Evolutionary conservation across 257 asterid genomes (phyloP).

Genomic region (Plantago elongata): DNA sequence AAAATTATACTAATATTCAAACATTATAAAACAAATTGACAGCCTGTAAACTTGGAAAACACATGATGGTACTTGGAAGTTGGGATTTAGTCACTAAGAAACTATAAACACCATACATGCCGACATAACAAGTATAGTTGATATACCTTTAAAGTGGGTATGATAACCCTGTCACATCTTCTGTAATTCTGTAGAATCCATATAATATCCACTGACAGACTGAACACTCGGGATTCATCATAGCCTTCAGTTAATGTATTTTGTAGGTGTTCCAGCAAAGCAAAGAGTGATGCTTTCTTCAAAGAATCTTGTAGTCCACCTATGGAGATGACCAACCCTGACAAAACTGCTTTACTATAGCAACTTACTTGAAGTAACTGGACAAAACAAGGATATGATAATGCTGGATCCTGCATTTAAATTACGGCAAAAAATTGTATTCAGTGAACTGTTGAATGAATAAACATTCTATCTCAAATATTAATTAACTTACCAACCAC

Average conservation of each 20-base stretch:
- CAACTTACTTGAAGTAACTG: constrained; percentile 62
- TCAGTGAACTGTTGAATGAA: constrained; percentile 16
- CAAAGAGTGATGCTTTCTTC: constrained; percentile 66
- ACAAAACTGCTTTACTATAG: constrained; percentile 64
- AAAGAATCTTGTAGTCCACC: constrained; percentile 96
- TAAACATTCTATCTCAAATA: constrained; percentile 3
- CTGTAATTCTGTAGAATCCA: constrained; percentile 72
- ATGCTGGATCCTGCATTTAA: constrained; percentile 65
- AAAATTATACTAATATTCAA: too few relatives aligned
- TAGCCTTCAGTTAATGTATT: constrained; percentile 36
- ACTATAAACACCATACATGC: not conserved
- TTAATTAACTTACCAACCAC: constrained; percentile 69
- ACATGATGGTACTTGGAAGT: too few relatives aligned
- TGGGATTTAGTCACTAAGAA: not conserved
- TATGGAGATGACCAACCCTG: constrained; percentile 79
- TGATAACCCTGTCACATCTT: constrained; percentile 72
- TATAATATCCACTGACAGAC: constrained; percentile 62
- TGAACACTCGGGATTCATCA: constrained; percentile 36
- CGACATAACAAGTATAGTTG: constrained; percentile 13
- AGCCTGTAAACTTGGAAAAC: too few relatives aligned
- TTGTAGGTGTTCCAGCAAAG: constrained; percentile 72
- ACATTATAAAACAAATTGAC: too few relatives aligned
- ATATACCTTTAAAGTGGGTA: constrained; percentile 83
- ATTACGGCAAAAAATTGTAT: constrained; percentile 20
- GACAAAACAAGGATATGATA: constrained; percentile 74